phyloP scores from a whole-genome alignment of 495 filamentous ascomycete species.

The Hypomontagnella monticulosa region DNA sequence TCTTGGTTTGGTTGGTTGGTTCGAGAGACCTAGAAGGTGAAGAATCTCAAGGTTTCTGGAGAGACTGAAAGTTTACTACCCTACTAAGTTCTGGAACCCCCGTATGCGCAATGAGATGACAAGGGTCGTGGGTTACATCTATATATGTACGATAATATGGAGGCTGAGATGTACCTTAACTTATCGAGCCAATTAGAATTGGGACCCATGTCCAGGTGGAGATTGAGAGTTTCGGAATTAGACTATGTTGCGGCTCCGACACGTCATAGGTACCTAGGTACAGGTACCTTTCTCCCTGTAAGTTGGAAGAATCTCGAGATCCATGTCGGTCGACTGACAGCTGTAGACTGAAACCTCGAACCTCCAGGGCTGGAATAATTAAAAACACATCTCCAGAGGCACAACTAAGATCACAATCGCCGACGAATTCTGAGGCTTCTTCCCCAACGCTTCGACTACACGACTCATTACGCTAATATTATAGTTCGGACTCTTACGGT shows the following conservation, averaged over 20 bases:
- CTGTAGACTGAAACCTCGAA: no score
- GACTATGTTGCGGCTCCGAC: conserved; percentile 34
- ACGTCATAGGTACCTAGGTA: conserved; percentile 30
- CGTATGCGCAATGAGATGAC: conserved; percentile 24
- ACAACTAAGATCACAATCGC: conserved; percentile 2
- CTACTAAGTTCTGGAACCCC: conserved; percentile 13
- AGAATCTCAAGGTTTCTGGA: neutral
- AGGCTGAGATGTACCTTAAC: conserved; percentile 8
- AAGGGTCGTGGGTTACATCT: conserved; percentile 12
- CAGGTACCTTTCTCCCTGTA: no score
- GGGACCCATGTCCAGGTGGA: neutral
- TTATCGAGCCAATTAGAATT: conserved; percentile 24
- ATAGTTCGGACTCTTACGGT: neutral
- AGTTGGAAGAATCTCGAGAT: conserved; percentile 2
- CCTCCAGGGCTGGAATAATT: no score
- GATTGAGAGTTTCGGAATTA: conserved; percentile 18
- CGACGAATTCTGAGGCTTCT: neutral
- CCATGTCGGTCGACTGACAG: no score
- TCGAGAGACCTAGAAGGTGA: neutral
- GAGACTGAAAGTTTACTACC: neutral
- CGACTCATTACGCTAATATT: neutral
- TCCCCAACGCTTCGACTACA: neutral
- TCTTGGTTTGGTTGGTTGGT: conserved; percentile 48
- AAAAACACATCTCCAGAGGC: conserved; percentile 54
- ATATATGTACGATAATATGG: neutral